Evolutionary conservation across 108 stramenopile genomes (phyloP), one percentile per base, ranked within the genome.

Genomic region (Skeletonema grethae): DNA sequence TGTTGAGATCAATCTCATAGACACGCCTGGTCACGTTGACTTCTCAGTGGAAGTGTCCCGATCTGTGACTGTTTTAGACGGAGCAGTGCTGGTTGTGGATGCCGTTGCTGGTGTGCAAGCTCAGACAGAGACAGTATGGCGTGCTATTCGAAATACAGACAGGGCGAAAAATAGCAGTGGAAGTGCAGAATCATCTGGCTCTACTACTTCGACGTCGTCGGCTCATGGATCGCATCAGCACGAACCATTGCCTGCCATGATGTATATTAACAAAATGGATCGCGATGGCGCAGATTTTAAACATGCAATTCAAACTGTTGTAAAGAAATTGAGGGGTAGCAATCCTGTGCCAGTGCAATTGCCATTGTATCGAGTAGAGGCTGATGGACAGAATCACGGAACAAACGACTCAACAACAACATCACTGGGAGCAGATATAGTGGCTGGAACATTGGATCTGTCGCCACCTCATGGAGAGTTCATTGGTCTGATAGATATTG

Each of bases 21-120:
- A 99, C 85, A 99, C 98, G 18, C 99, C 99, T 1, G 99, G 99
- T 0, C 99, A 99, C 75, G 97, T 99, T 4, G 99, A 99, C 66
- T 99, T 99, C 64, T 89, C 88, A 28, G 96, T 98, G 7, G 99
- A 99, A 80, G 98, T 99, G 22, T 95, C 94, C 85, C 94, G 99
- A 43, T 86, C 91, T 64, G 90, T 98, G 12, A 94, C 98, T 7
- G 98, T 98, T 7, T 69, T 99, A 28, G 99, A 99, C 84, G 98
- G 98, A 7, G 98, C 97, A 8, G 94, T 98, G 0, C 72, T 97
- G 30, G 97, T 99, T 1, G 83, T 98, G 8, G 99, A 99, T 80
- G 96, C 96, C 1, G 99, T 98, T 36, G 97, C 97, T 9, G 99
- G 99, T 6, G 98, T 97, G 3, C 97, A 99, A 77, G 94, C 98